These are phyloP conservation scores for Vitis hybrid DNA, from an alignment of 177 flowering plant species.

Conservation along the genomic window DNA sequence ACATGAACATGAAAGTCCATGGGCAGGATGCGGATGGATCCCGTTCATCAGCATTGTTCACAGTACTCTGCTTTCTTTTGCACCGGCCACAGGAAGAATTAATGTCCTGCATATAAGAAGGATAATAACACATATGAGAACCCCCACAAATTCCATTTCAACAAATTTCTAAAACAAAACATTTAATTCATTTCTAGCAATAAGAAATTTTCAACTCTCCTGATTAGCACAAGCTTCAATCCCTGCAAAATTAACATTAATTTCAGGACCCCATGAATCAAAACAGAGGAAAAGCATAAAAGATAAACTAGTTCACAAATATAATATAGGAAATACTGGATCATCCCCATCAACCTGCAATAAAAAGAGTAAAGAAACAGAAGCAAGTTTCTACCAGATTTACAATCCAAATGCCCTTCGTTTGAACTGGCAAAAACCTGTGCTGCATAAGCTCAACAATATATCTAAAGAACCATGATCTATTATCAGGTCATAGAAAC, in stretches of 20 bases:
- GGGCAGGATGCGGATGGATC: too few species aligned
- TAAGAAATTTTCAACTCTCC: conserved; percentile 28
- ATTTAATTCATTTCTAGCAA: conserved; percentile 7
- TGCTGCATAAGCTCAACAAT: conserved; percentile 15
- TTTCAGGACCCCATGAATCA: conserved; percentile 30
- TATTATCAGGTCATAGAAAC: neutral
- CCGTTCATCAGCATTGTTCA: neutral
- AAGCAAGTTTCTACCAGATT: conserved; percentile 17
- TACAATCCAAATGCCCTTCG: conserved; percentile 25
- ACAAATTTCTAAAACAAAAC: neutral
- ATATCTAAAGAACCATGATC: neutral
- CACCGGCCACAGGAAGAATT: neutral
- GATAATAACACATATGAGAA: conserved; percentile 7
- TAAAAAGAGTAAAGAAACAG: conserved; percentile 1
- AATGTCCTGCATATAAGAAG: conserved; percentile 8
- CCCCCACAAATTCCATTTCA: neutral
- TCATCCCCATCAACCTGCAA: conserved; percentile 23
- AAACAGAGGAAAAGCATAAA: conserved; percentile 3
- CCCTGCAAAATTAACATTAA: conserved; percentile 47
- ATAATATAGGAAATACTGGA: neutral
- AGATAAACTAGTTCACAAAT: neutral
- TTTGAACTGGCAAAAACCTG: conserved; percentile 29
- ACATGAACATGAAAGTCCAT: too few species aligned
- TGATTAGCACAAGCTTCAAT: conserved; percentile 25
- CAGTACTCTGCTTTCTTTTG: neutral